Evolutionary conservation across 1,284 basidiomycete genomes (phyloP).

Genomic region (Sanghuangporus sanghuang): DNA sequence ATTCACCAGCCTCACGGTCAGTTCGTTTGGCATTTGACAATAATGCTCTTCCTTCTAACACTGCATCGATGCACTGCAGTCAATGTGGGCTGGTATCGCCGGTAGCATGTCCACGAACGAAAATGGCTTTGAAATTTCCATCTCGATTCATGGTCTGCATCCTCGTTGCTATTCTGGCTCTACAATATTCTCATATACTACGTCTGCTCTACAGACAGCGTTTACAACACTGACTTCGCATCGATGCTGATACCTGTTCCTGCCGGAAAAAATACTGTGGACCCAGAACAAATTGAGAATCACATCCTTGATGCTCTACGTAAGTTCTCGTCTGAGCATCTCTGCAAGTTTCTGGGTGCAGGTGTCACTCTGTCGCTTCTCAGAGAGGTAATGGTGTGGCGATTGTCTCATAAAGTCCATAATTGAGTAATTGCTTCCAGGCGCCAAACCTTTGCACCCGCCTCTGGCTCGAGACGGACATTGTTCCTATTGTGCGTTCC

Average conservation of each 20-base stretch:
- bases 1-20: slow-evolving; percentile 61
- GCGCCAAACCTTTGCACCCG: slow-evolving; percentile 72
- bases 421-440: slow-evolving; percentile 28
- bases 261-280: slow-evolving; percentile 38
- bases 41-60: slow-evolving; percentile 18
- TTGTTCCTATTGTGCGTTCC: slow-evolving; percentile 56
- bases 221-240: slow-evolving; percentile 73
- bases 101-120: slow-evolving; percentile 54
- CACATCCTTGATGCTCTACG: slow-evolving; percentile 56
- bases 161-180: not conserved
- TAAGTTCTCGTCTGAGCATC: slow-evolving; percentile 65
- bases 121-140: slow-evolving; percentile 58
- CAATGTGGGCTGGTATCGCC: slow-evolving; percentile 80
- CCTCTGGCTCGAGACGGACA: slow-evolving; percentile 71
- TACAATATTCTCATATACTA: not conserved
- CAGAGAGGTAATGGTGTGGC: slow-evolving; percentile 20
- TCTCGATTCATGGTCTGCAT: slow-evolving; percentile 61
- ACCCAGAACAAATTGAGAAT: slow-evolving; percentile 43
- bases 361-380: slow-evolving; percentile 47
- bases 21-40: slow-evolving; percentile 23
- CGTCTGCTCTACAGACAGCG: slow-evolving; percentile 33
- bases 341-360: slow-evolving; percentile 77
- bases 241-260: slow-evolving; percentile 46
- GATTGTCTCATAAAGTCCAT: not conserved
- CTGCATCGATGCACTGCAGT: slow-evolving; percentile 36